A percentile compares a stretch with the other conserved stretches of the same genome.
Conservation (phyloP, 257 asterid species). For the Salvia rosmarinus region DNA sequence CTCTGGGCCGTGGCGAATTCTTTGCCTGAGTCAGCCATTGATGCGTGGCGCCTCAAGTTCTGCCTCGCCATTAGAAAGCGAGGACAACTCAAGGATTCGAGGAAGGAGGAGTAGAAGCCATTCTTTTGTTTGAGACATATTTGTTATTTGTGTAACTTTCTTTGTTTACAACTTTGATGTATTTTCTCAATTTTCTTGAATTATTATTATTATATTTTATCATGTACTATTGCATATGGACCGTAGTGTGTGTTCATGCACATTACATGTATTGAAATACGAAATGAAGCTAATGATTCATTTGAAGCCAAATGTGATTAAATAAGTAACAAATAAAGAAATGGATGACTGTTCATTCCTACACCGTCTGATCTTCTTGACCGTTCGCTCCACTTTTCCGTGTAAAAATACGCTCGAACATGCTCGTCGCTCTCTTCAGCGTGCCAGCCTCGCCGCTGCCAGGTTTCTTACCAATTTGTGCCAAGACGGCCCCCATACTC, state of each 20-base stretch:
- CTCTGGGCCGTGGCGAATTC: constrained; percentile 65
- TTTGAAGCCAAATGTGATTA: not conserved
- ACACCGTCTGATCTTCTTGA: not conserved
- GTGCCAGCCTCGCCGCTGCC: constrained; percentile 34
- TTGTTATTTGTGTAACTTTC: constrained; percentile 12
- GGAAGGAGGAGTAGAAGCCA: constrained; percentile 66
- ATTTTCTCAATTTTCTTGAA: not conserved
- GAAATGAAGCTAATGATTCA: not conserved
- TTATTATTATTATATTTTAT: no score
- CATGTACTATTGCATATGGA: not conserved
- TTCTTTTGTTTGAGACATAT: constrained; percentile 5
- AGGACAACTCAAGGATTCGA: constrained; percentile 78
- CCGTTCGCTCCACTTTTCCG: not conserved
- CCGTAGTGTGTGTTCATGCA: not conserved
- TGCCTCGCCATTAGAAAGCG: constrained; percentile 74
- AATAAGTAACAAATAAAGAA: not conserved
- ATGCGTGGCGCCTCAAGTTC: constrained; percentile 80
- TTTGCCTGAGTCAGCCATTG: constrained; percentile 66
- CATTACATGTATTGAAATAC: not conserved
- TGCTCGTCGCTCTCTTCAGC: constrained; percentile 46
- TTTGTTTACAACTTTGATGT: constrained; percentile 9
- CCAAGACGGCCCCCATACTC: constrained; percentile 48
- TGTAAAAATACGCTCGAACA: not conserved
- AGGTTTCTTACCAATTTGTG: constrained; percentile 55
- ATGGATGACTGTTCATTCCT: not conserved